These are phyloP conservation scores for Diversispora eburnea DNA, from an alignment of 192 early-diverging fungal genomes.

Conservation along the genomic window DNA sequence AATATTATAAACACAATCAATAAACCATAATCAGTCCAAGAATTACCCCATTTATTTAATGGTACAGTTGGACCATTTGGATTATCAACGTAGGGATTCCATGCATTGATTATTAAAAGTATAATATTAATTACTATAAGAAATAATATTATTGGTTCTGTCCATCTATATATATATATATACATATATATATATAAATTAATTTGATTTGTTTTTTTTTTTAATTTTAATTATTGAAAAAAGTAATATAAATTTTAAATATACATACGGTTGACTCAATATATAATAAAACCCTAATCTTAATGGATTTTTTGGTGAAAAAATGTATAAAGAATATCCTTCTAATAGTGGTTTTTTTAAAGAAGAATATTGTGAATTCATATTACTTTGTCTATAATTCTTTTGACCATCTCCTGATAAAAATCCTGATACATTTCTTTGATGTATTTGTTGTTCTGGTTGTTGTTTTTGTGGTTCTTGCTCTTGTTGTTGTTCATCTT, in stretches of 20 bases:
- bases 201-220: neutral
- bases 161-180: constrained; percentile 50
- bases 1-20: constrained; percentile 48
- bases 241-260: neutral
- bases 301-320: constrained; percentile 44
- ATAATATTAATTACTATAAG: constrained; percentile 42
- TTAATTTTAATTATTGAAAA: neutral
- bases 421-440: no score
- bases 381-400: no score
- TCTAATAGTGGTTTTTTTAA: constrained; percentile 26
- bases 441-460: no score
- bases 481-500: no score
- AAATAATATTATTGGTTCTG: constrained; percentile 45
- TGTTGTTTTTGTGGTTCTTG: no score
- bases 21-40: constrained; percentile 49
- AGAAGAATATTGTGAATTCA: no score
- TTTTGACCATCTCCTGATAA: no score
- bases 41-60: constrained; percentile 38
- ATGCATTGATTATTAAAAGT: constrained; percentile 42
- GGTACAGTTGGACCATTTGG: constrained; percentile 20
- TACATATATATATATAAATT: no score
- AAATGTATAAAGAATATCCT: constrained; percentile 38
- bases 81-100: constrained; percentile 22
- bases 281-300: constrained; percentile 37
- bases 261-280: constrained; percentile 43